Base-by-base conservation (phyloP, 305 asterid genomes). In the Solanum aculeatissimum region DNA sequence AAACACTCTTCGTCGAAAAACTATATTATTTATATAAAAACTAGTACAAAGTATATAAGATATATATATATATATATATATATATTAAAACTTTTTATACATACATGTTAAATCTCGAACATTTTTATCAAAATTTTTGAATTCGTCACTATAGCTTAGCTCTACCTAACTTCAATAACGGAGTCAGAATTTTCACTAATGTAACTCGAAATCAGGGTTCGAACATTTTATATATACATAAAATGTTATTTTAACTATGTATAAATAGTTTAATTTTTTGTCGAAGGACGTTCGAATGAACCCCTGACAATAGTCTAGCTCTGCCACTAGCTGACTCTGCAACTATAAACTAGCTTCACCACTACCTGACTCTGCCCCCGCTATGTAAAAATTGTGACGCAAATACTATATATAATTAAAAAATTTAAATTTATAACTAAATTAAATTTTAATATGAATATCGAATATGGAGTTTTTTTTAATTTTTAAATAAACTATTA, bases 121-220 rank as follows among this genome's bases (percentile, higher is more conserved):
- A n/a, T 9, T 1, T 4, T 55, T 55, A 55, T 4, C 23, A 1
- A 55, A 55, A 1, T 18, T 9, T 55, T 2, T 55, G 6, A 55
- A 23, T 9, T 55, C 2, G 1, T 5, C 63, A 4, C 13, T 55
- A 19, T 55, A n/a, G 1, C 58, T 53, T n/a, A 55, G 6, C n/a
- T 23, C 27, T 19, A 19, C 3, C 12, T 55, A 0, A 2, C 0
- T 4, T 0, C 40, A 35, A 1, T 32, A 1, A 3, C 38, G 38
- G 38, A 32, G 38, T 1, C 4, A 32, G 0, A 35, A 35, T 35
- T 35, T 35, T 35, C 7, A 35, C 40, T 35, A 35, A 35, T 35
- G 5, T 0, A 0, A 35, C 5, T 35, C 4, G 5, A 35, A 35
- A 35, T 35, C 40, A 35, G 7, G 40, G 1, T 35, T 35, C 5